Base-by-base conservation (phyloP, 2,329 filamentous ascomycete genomes). In the Claviceps quebecensis region DNA sequence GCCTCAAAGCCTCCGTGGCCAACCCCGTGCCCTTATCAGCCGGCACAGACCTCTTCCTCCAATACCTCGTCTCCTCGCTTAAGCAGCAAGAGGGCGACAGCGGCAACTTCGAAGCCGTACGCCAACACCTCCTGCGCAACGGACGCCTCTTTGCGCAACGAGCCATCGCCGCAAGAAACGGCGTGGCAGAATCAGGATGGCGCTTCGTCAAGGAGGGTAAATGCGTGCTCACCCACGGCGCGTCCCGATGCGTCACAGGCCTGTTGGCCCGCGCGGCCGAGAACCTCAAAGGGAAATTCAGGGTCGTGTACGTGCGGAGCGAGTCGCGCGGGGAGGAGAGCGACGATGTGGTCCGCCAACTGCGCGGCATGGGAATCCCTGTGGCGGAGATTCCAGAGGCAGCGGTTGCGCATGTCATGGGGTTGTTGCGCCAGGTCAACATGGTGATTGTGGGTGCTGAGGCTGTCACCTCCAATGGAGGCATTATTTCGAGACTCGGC, bases 11-110 rank as follows among this genome's bases (percentile, higher is more conserved):
- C 53, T 81, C 83, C 19, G 84, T 95, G 50, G 76, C 84, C 7
- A 97, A 98, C 69, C 87, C 90, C 14, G 87, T 97, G 52, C 91
- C 90, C 4, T 80, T 97, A 16, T 89, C 87, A 47, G 93, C 94
- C 51, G 93, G 93, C 61, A 95, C 90, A 54, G 90, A 96, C 66
- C 81, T 97, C 53, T 97, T 98, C 74, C 86, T 93, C 66, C 85
- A 91, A 65, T 97, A 95, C 69, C 80, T 98, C 59, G 84, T 95
- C 61, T 81, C 83, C 52, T 88, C 76, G 56, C 74, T 84, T 64
- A 77, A 77, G 69, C 72, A 76, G 70, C 73, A 75, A 57, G 69
- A 70, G 48, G 63, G 63, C 46, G 13, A 9, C 41, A 44, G 41
- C 19, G 19, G 22, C n/a, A 65, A 61, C 59, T 97, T 97, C 67